Percentiles rank a stretch among this genome's conserved stretches.
phyloP scores from a whole-genome alignment of 257 asterid genomes.

The Gardenia jasminoides region DNA sequence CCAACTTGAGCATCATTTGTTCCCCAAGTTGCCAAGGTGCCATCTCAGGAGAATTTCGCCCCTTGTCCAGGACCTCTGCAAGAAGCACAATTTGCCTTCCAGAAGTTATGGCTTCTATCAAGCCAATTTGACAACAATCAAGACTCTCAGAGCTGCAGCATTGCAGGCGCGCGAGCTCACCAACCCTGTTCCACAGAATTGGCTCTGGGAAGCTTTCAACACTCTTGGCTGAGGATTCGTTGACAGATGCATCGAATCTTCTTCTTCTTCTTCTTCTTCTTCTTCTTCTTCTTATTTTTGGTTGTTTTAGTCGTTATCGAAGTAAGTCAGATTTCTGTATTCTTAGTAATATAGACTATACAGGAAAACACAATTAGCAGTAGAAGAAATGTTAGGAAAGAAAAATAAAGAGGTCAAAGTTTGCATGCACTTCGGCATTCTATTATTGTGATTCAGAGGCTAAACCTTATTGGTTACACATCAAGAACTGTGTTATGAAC shows the following conservation, averaged over 20 bases:
- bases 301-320: background rate
- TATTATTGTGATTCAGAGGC: background rate
- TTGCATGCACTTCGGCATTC: background rate
- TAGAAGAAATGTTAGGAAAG: background rate
- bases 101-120: slow-evolving; percentile 55
- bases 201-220: slow-evolving; percentile 90
- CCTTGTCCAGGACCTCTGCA: slow-evolving; percentile 61
- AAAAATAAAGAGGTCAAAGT: background rate
- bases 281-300: too few species aligned
- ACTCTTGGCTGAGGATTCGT: slow-evolving; percentile 69
- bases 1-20: slow-evolving; percentile 85
- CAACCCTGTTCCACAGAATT: slow-evolving; percentile 50
- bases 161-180: slow-evolving; percentile 65
- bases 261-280: too few species aligned
- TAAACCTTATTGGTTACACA: too few species aligned
- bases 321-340: background rate
- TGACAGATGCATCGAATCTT: background rate
- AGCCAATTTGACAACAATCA: slow-evolving; percentile 63
- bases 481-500: too few species aligned
- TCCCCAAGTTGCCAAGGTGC: slow-evolving; percentile 88
- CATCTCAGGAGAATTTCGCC: slow-evolving; percentile 77
- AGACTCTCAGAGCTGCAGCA: slow-evolving; percentile 65
- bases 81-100: slow-evolving; percentile 75
- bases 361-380: background rate
- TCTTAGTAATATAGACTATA: background rate